Percentiles rank a stretch among this genome's conserved stretches.
Conservation (phyloP, 1,284 basidiomycete genomes). For the Pascua guehoae region DNA sequence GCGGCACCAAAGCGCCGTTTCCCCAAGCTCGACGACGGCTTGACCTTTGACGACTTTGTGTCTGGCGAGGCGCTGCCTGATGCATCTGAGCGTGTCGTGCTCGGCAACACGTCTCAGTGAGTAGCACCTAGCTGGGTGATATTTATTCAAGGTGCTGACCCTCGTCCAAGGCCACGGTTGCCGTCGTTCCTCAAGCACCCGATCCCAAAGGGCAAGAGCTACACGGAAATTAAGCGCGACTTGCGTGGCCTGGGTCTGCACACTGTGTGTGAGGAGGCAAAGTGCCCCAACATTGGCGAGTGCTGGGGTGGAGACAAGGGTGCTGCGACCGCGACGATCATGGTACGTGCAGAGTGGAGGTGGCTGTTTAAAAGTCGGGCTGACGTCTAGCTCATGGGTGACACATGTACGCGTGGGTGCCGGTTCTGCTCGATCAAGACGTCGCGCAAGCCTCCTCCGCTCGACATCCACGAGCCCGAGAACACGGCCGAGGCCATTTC, state of each 20-base stretch:
- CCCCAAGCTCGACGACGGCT: constrained; percentile 62
- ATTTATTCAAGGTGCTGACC: constrained; percentile 7
- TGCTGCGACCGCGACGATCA: constrained; percentile 96
- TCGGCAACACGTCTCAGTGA: constrained; percentile 75
- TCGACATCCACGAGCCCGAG: constrained; percentile 96
- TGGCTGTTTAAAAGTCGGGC: background rate
- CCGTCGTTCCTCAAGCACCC: constrained; percentile 90
- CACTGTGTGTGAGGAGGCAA: constrained; percentile 97
- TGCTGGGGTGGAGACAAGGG: constrained; percentile 94
- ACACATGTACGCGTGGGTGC: constrained; percentile 97
- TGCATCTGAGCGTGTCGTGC: constrained; percentile 59
- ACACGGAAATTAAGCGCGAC: constrained; percentile 91
- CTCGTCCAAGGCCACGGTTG: constrained; percentile 71
- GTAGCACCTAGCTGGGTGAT: constrained; percentile 24
- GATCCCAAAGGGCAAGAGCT: constrained; percentile 84
- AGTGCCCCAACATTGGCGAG: constrained; percentile 98
- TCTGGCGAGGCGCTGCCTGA: constrained; percentile 54
- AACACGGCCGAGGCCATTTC: constrained; percentile 97
- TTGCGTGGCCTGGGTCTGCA: constrained; percentile 84
- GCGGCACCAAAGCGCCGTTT: constrained; percentile 23
- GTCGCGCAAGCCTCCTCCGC: constrained; percentile 75
- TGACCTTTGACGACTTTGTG: constrained; percentile 81
- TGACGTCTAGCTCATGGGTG: constrained; percentile 83
- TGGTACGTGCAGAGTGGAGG: constrained; percentile 59
- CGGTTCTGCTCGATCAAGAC: constrained; percentile 98